phyloP scores from a whole-genome alignment of 768 basidiomycete genomes.

The Basidioascus undulatus region DNA sequence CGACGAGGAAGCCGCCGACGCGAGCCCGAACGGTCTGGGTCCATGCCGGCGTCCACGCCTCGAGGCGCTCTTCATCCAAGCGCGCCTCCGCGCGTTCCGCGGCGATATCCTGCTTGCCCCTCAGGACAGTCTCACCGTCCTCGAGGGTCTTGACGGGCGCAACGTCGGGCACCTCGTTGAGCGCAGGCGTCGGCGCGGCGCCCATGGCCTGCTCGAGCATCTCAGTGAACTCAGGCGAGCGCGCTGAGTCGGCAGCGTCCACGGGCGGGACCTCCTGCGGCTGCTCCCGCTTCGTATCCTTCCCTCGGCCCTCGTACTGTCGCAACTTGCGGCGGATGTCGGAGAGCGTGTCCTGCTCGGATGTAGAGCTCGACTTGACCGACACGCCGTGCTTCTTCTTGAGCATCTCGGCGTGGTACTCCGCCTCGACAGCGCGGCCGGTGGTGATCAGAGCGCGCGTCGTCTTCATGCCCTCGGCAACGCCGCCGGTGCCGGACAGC shows the following conservation, averaged over 20 bases:
- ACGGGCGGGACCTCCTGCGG: too few species aligned
- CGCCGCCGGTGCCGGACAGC: constrained; percentile 40
- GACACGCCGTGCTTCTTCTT: constrained; percentile 33
- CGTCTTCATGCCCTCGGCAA: constrained; percentile 72
- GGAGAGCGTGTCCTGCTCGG: neutral
- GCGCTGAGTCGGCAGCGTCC: too few species aligned
- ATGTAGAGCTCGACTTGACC: neutral
- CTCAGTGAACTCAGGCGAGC: constrained; percentile 4
- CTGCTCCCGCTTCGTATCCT: too few species aligned
- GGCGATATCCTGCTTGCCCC: constrained; percentile 19
- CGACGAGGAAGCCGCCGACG: constrained; percentile 59
- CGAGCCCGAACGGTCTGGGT: constrained; percentile 47
- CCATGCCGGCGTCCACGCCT: constrained; percentile 41
- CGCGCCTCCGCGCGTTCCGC: constrained; percentile 41
- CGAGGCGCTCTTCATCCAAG: constrained; percentile 41
- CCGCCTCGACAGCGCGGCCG: constrained; percentile 65
- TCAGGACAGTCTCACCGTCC: too few species aligned
- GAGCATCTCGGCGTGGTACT: constrained; percentile 60
- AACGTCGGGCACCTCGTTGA: too few species aligned
- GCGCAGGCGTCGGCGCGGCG: too few species aligned
- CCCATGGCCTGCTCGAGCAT: constrained; percentile 3
- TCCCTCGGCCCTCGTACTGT: too few species aligned
- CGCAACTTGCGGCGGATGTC: too few species aligned
- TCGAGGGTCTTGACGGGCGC: too few species aligned
- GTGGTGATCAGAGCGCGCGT: constrained; percentile 53